Conservation (phyloP, 345 rosid species). For the Hibiscus tridactylites region DNA sequence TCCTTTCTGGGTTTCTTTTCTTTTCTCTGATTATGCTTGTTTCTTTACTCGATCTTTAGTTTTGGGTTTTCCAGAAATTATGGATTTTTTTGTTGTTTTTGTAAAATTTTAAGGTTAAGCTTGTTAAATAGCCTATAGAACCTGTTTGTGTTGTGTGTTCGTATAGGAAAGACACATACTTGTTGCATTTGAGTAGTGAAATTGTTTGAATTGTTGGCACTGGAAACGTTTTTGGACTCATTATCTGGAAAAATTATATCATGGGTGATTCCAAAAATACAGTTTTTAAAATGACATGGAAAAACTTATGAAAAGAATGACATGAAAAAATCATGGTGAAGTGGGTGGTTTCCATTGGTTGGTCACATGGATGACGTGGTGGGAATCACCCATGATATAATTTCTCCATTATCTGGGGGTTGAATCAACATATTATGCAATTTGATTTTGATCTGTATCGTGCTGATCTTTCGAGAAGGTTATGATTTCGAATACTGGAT, state of each 20-base stretch:
- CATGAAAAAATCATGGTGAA: no score
- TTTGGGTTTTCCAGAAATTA: conserved; percentile 1
- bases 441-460: conserved; percentile 2
- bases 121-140: neutral
- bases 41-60: neutral
- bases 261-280: no score
- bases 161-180: neutral
- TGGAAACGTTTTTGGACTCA: neutral
- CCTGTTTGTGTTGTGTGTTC: neutral
- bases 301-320: no score
- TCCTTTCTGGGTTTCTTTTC: neutral
- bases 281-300: no score
- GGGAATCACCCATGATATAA: no score
- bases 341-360: no score
- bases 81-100: neutral
- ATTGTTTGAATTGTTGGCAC: neutral
- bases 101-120: no score
- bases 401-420: neutral
- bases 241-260: neutral
- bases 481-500: neutral
- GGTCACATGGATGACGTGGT: no score
- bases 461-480: neutral
- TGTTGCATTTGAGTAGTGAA: neutral
- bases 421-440: neutral
- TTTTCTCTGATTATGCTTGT: neutral